A percentile compares a stretch with the other conserved stretches of the same genome.
Conservation (phyloP, 2,329 filamentous ascomycete genomes). For the Cladophialophora yegresii region DNA sequence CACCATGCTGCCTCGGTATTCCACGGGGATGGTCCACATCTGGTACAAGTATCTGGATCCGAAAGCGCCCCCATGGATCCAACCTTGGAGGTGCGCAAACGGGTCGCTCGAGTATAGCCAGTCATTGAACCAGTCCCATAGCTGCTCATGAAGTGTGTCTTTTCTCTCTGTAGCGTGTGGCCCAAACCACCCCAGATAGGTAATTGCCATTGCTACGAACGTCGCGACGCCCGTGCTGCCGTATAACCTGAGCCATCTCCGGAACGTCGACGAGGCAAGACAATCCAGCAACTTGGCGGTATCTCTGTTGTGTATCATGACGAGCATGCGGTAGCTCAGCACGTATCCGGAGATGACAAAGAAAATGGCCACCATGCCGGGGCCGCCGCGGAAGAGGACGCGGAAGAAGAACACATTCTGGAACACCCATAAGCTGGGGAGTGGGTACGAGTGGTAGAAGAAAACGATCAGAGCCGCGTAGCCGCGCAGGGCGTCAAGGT, state of each 20-base stretch:
- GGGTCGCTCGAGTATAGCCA: slow-evolving; percentile 42
- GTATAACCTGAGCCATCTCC: slow-evolving; percentile 49
- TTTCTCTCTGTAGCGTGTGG: slow-evolving; percentile 35
- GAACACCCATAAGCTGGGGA: slow-evolving; percentile 9
- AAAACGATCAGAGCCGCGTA: slow-evolving; percentile 51
- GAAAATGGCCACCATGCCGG: slow-evolving; percentile 47
- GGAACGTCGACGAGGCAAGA: slow-evolving; percentile 48
- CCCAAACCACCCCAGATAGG: slow-evolving; percentile 46
- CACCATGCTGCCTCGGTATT: slow-evolving; percentile 38
- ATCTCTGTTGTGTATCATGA: slow-evolving; percentile 43
- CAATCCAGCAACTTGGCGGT: slow-evolving; percentile 40
- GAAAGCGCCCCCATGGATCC: slow-evolving; percentile 40
- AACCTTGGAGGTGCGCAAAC: slow-evolving; percentile 36
- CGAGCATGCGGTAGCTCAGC: slow-evolving; percentile 48
- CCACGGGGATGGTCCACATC: slow-evolving; percentile 42
- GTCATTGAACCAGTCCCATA: slow-evolving; percentile 25
- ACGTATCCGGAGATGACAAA: slow-evolving; percentile 55
- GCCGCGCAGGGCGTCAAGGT: slow-evolving; percentile 47
- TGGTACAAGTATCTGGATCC: slow-evolving; percentile 46
- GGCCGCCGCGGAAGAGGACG: slow-evolving; percentile 36
- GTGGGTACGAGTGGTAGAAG: slow-evolving; percentile 49
- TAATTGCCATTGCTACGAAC: slow-evolving; percentile 45
- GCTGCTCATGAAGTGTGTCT: slow-evolving; percentile 21
- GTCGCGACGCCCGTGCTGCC: slow-evolving; percentile 47
- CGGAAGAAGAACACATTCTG: slow-evolving; percentile 41